Evolutionary conservation across 1,139 yeast genomes (phyloP), one percentile per base, ranked within the genome.

Genomic region (Sugiyamaella neomexicana): DNA sequence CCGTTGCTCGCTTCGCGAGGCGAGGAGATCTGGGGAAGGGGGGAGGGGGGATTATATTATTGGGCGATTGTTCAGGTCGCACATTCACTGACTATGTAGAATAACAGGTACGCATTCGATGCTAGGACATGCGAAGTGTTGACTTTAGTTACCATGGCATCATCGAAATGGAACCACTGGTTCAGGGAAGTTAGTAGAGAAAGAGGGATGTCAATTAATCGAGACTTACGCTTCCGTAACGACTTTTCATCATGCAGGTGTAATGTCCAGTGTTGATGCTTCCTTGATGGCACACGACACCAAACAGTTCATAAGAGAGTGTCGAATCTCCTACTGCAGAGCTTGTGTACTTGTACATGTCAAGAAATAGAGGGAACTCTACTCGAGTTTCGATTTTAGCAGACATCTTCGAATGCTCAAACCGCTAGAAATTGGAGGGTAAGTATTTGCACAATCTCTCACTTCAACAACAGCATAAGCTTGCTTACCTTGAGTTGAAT

Each of bases 201-300:
- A 7, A 79, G 68, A 10, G 15, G n/a, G 41, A n/a, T n/a, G n/a
- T n/a, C 15, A 16, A 41, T 12, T 44, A 16, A 73, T 16, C 13
- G 5, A 17, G 17, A 45, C 49, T 39, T 54, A 54, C 57, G 13
- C 62, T 55, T 15, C 91, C 90, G 46, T 80, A 79, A 16, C 81
- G 76, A 60, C 79, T 81, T 67, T 90, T 91, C 59, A 88, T 79
- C 63, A 85, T 80, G 20, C 95, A 87, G 15, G 91, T 80, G 68
- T 93, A 93, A 71, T 93, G 99, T 10, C 99, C 99, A 1, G 97
- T 93, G 67, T 89, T 89, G 5, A 91, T 95, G 25, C 93, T 84
- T 1, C 99, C 99, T 46, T 83, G 83, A 68, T 93, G 99, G 64
- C 91, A 83, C 9, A 93, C 85, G 40, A 90, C 81, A 1, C 95